These are phyloP conservation scores for Leccinum subatratum DNA, from an alignment of 1,284 basidiomycete genomes.

Conservation along the genomic window DNA sequence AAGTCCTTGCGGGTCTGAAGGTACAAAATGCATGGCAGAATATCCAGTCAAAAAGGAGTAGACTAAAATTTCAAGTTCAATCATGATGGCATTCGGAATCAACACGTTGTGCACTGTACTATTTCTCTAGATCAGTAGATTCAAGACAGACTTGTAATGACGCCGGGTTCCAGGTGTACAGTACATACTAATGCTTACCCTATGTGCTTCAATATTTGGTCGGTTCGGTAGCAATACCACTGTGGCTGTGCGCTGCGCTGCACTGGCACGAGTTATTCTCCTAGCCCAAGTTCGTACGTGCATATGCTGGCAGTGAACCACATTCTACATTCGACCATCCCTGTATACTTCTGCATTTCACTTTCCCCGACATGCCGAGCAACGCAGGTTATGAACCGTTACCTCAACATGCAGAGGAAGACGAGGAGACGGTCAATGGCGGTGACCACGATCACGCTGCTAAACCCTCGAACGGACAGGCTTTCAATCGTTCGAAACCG, in stretches of 20 bases:
- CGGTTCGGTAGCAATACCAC: neutral
- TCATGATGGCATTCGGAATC: neutral
- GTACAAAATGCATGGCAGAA: neutral
- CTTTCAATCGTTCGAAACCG: slow-evolving; percentile 47
- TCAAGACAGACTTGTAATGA: neutral
- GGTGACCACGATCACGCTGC: slow-evolving; percentile 35
- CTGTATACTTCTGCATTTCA: slow-evolving; percentile 3
- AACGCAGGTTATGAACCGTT: slow-evolving; percentile 64
- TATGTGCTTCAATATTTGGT: neutral
- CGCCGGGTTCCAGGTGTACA: neutral
- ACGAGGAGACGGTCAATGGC: slow-evolving; percentile 46
- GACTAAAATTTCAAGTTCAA: neutral
- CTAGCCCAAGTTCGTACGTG: slow-evolving; percentile 7
- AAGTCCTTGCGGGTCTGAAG: slow-evolving; percentile 1
- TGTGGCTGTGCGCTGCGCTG: neutral
- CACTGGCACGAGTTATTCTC: slow-evolving; percentile 9
- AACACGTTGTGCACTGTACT: neutral
- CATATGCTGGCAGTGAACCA: slow-evolving; percentile 17
- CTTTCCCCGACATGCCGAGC: slow-evolving; percentile 41
- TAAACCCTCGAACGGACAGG: slow-evolving; percentile 36
- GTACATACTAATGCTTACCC: too few species aligned
- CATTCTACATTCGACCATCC: slow-evolving; percentile 12
- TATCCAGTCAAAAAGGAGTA: slow-evolving; percentile 3
- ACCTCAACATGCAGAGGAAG: slow-evolving; percentile 54
- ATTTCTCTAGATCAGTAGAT: neutral